These are phyloP conservation scores for Ascochyta viciae-villosae DNA, from an alignment of 2,329 filamentous ascomycete species.

Conservation along the genomic window DNA sequence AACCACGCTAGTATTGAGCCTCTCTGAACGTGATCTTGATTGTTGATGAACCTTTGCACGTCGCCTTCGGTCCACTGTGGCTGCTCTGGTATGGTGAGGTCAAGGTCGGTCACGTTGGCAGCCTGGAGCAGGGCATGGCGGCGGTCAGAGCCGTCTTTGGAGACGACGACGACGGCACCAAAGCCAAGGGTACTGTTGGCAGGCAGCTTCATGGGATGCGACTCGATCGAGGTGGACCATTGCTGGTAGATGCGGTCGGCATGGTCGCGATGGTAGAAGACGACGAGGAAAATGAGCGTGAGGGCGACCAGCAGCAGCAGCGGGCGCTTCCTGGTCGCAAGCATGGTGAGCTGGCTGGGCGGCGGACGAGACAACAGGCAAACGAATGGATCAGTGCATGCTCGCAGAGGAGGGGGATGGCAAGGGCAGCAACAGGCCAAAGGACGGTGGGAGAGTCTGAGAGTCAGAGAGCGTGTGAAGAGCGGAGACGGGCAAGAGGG, in stretches of 20 bases:
- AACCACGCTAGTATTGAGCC: conserved; percentile 55
- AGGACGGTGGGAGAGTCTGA: not conserved
- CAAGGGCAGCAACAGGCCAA: conserved; percentile 3
- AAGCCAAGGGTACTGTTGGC: conserved; percentile 51
- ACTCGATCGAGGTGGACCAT: conserved; percentile 36
- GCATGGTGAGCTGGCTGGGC: conserved; percentile 30
- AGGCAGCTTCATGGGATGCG: conserved; percentile 33
- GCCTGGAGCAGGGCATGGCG: conserved; percentile 50
- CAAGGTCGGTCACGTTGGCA: conserved; percentile 52
- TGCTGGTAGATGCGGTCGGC: conserved; percentile 39
- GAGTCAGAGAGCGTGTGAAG: not conserved
- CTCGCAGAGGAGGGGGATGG: conserved; percentile 12
- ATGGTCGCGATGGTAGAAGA: conserved; percentile 39
- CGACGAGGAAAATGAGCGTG: conserved; percentile 33
- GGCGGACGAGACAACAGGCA: conserved; percentile 15
- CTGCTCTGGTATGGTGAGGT: conserved; percentile 53
- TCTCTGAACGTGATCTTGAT: conserved; percentile 43
- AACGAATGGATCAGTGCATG: conserved; percentile 33
- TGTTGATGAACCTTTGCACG: conserved; percentile 47
- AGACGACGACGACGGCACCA: conserved; percentile 52
- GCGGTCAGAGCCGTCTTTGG: conserved; percentile 49
- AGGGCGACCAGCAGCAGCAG: conserved; percentile 39
- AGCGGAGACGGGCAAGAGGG: conserved; percentile 2
- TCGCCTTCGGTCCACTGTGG: conserved; percentile 53
- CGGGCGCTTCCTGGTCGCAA: conserved; percentile 42